These are phyloP conservation scores for Entonaema liquescens DNA, from an alignment of 495 filamentous ascomycete species.

Conservation along the genomic window DNA sequence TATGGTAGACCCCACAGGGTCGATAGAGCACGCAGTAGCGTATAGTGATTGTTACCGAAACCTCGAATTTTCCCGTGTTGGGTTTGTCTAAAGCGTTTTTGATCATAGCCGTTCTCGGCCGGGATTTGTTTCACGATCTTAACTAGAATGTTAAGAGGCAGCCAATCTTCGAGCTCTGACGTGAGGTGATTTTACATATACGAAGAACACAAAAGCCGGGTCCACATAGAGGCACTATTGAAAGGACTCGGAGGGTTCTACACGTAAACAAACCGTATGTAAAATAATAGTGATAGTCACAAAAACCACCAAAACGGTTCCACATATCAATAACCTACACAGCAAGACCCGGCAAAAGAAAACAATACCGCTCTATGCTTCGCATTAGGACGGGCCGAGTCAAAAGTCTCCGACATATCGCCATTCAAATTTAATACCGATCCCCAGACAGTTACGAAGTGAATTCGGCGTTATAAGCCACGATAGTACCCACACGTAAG, in stretches of 20 bases:
- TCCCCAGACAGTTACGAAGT: not conserved
- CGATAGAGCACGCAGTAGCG: constrained; percentile 2
- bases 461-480: not conserved
- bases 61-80: not conserved
- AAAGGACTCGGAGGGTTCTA: not conserved
- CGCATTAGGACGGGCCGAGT: not conserved
- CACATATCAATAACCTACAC: not conserved
- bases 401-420: not conserved
- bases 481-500: not conserved
- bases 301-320: no score
- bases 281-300: not conserved
- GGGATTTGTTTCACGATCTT: not conserved
- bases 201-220: not conserved
- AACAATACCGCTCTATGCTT: not conserved
- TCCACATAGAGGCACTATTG: not conserved
- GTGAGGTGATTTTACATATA: not conserved
- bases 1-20: not conserved
- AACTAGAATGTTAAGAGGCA: not conserved
- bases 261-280: not conserved
- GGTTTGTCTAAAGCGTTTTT: not conserved
- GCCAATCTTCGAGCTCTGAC: not conserved
- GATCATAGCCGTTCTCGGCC: not conserved
- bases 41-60: not conserved
- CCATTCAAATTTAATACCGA: not conserved
- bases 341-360: not conserved